Conservation (phyloP, 2,329 filamentous ascomycete genomes). For the Cadophora gregata region DNA sequence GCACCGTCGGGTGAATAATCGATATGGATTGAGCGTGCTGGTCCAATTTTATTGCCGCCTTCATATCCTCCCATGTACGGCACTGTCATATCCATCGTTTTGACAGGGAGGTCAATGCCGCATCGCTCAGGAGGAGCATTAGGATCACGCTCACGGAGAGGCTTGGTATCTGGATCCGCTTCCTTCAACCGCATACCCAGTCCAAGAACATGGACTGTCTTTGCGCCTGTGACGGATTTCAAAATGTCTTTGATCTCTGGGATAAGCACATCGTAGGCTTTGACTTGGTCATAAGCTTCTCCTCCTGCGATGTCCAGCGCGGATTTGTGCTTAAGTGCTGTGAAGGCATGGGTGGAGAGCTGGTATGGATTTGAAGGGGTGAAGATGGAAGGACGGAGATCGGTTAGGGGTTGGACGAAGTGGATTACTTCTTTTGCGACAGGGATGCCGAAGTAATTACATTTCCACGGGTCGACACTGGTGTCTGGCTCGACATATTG, state of each 20-base stretch:
- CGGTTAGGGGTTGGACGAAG: constrained; percentile 5
- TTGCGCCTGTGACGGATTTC: constrained; percentile 20
- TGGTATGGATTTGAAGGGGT: constrained; percentile 3
- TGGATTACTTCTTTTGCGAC: constrained; percentile 9
- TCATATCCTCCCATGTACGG: constrained; percentile 17
- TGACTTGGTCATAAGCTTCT: constrained; percentile 10
- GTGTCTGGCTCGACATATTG: constrained; percentile 21
- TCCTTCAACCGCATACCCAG: constrained; percentile 14
- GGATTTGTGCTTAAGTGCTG: constrained; percentile 17
- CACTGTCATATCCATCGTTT: constrained; percentile 15
- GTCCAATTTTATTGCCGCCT: constrained; percentile 8
- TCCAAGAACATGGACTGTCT: constrained; percentile 14
- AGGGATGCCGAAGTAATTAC: constrained; percentile 16
- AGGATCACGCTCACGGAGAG: background rate
- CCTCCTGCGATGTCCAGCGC: constrained; percentile 11
- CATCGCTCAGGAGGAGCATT: constrained; percentile 18
- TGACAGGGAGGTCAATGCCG: constrained; percentile 11
- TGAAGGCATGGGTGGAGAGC: constrained; percentile 16
- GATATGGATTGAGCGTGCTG: constrained; percentile 16
- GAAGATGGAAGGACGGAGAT: constrained; percentile 20
- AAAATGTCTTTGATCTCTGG: constrained; percentile 20
- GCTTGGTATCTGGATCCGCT: constrained; percentile 15
- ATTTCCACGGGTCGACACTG: constrained; percentile 16
- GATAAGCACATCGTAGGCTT: constrained; percentile 13
- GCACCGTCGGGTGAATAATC: constrained; percentile 20